These are phyloP conservation scores for Lecanicillium sp. DNA, from an alignment of 2,329 filamentous ascomycete species.

Conservation along the genomic window DNA sequence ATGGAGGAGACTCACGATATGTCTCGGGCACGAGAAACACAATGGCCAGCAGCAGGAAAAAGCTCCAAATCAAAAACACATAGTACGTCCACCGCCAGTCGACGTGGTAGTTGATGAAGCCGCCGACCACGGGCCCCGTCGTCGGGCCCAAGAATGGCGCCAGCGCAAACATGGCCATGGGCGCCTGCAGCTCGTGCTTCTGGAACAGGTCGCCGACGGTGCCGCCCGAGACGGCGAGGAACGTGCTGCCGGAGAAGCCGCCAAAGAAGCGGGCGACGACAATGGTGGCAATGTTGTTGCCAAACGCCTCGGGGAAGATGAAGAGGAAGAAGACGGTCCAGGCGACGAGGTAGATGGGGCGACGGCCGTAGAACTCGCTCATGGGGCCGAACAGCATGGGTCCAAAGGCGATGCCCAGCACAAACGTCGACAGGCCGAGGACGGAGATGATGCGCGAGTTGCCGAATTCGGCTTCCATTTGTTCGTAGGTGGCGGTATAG, in stretches of 20 bases:
- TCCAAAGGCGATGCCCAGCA: constrained; percentile 62
- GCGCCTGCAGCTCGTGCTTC: constrained; percentile 60
- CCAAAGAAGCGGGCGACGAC: constrained; percentile 71
- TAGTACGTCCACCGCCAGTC: constrained; percentile 82
- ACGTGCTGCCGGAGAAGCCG: constrained; percentile 62
- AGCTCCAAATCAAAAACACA: constrained; percentile 74
- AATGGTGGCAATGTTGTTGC: constrained; percentile 75
- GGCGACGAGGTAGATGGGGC: constrained; percentile 70
- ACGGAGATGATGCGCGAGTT: constrained; percentile 66
- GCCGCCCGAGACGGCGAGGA: constrained; percentile 69
- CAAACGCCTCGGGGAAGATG: constrained; percentile 73
- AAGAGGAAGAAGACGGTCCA: constrained; percentile 71
- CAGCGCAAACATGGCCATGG: constrained; percentile 75
- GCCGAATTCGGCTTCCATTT: constrained; percentile 69
- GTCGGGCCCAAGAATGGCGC: constrained; percentile 57
- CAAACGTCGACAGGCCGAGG: constrained; percentile 74
- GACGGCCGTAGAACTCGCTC: constrained; percentile 73
- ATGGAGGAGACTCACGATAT: constrained; percentile 51
- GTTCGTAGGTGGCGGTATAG: constrained; percentile 74
- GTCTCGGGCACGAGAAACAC: constrained; percentile 77
- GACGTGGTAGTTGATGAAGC: constrained; percentile 72
- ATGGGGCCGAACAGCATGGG: constrained; percentile 57
- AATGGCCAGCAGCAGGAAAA: constrained; percentile 55
- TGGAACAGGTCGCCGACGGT: constrained; percentile 77
- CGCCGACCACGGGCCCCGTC: constrained; percentile 57